phyloP scores from a whole-genome alignment of 768 basidiomycete species.

The Cystobasidium tubakii region DNA sequence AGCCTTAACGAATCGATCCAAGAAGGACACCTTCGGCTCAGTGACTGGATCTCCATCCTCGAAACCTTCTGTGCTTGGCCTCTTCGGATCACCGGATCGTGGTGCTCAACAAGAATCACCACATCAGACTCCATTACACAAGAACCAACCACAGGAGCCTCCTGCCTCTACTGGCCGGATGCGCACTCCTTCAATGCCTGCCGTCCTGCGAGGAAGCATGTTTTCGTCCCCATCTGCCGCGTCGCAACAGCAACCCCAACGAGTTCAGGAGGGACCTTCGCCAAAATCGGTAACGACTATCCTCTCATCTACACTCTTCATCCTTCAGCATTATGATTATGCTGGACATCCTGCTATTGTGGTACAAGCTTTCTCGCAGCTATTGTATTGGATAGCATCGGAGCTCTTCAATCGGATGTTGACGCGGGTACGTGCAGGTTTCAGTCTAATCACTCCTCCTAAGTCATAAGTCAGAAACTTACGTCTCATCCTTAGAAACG shows the following conservation, averaged over 20 bases:
- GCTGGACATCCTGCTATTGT: constrained; percentile 69
- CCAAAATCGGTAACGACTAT: constrained; percentile 65
- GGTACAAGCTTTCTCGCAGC: constrained; percentile 89
- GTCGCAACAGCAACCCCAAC: background rate
- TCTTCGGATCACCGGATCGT: constrained; percentile 28
- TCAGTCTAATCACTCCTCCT: background rate
- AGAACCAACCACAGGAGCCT: constrained; percentile 19
- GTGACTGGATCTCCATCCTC: constrained; percentile 6
- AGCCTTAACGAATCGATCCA: constrained; percentile 48
- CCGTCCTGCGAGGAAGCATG: background rate
- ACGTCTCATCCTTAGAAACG: constrained; percentile 73
- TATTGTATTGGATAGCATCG: constrained; percentile 96
- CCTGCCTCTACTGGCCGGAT: constrained; percentile 9
- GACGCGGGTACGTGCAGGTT: constrained; percentile 38
- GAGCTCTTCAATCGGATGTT: constrained; percentile 54
- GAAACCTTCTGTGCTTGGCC: constrained; percentile 26
- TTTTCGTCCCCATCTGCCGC: constrained; percentile 13
- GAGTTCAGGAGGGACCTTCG: constrained; percentile 37
- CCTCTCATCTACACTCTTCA: constrained; percentile 74
- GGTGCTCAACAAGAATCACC: background rate
- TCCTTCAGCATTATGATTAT: constrained; percentile 77
- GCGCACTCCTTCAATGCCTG: constrained; percentile 29
- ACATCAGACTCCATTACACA: background rate
- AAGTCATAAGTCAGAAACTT: constrained; percentile 54
- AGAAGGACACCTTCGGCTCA: constrained; percentile 44